Percentiles rank a stretch among this genome's conserved stretches.
Evolutionary conservation across 441 rosid species (phyloP).

Genomic region (Corymbia citriodora): DNA sequence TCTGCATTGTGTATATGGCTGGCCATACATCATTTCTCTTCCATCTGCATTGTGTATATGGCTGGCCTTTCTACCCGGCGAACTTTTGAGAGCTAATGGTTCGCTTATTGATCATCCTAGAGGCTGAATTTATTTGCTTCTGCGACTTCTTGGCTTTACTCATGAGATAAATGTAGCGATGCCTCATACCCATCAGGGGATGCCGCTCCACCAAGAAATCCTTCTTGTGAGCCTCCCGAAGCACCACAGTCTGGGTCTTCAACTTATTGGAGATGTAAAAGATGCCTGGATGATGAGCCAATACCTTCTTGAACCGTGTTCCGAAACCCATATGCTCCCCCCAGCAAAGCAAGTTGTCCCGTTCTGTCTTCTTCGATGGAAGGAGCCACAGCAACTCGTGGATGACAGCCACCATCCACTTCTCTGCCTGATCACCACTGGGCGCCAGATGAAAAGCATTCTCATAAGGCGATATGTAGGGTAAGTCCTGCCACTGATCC

Average conservation of each 20-base stretch:
- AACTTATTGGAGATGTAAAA: conserved; percentile 77
- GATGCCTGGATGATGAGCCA: conserved; percentile 75
- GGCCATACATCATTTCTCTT: not conserved
- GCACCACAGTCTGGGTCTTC: conserved; percentile 71
- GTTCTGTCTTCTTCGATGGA: conserved; percentile 73
- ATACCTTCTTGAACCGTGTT: conserved; percentile 47
- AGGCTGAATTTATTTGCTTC: conserved; percentile 10
- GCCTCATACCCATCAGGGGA: conserved; percentile 78
- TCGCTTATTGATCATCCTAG: not conserved
- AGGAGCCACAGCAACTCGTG: conserved; percentile 67
- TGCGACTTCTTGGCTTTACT: conserved; percentile 24
- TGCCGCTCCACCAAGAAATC: conserved; percentile 60
- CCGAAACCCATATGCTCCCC: conserved; percentile 70
- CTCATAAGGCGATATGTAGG: conserved; percentile 77
- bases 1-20: not conserved
- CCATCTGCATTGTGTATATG: not conserved
- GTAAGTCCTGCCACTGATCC: conserved; percentile 71
- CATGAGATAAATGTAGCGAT: conserved; percentile 70
- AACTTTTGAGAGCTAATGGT: not conserved
- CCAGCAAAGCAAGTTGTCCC: conserved; percentile 46
- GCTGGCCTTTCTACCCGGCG: not conserved
- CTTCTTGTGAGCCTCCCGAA: conserved; percentile 72
- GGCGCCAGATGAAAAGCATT: conserved; percentile 66
- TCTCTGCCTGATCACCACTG: conserved; percentile 63
- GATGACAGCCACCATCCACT: conserved; percentile 69